Percentiles rank a stretch among this genome's conserved stretches.
Conservation (phyloP, 495 filamentous ascomycete species). For the Diplogelasinospora grovesii region DNA sequence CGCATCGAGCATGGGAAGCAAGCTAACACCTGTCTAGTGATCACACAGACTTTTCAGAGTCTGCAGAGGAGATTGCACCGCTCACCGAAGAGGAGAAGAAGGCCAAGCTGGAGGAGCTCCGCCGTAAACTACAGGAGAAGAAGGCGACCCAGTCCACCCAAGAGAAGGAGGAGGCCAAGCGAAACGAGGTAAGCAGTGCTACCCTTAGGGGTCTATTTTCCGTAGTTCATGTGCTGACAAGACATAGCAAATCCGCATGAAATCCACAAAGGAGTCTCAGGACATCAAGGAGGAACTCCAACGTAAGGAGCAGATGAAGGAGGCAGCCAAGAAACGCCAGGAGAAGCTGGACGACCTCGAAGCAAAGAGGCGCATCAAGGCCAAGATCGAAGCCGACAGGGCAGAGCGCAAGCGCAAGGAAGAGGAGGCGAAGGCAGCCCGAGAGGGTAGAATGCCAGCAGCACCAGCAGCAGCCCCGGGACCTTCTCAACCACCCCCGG, state of each 20-base stretch:
- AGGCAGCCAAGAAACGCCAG: slow-evolving; percentile 70
- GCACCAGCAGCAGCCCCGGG: slow-evolving; percentile 32
- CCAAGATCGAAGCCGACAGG: slow-evolving; percentile 87
- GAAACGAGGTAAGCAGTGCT: slow-evolving; percentile 69
- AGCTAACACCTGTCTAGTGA: slow-evolving; percentile 39
- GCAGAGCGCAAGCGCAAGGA: slow-evolving; percentile 73
- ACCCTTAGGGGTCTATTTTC: neutral
- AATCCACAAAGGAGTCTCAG: slow-evolving; percentile 71
- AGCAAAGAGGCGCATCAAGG: slow-evolving; percentile 81
- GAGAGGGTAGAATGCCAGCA: slow-evolving; percentile 60
- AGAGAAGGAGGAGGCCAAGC: slow-evolving; percentile 79
- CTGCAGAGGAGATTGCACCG: slow-evolving; percentile 81
- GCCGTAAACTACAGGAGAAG: slow-evolving; percentile 67
- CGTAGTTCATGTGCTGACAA: slow-evolving; percentile 8
- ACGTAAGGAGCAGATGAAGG: slow-evolving; percentile 84
- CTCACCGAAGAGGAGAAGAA: slow-evolving; percentile 91
- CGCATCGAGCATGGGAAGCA: neutral
- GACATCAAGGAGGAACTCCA: slow-evolving; percentile 76
- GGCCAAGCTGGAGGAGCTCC: slow-evolving; percentile 65
- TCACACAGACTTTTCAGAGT: slow-evolving; percentile 90
- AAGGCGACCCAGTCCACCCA: slow-evolving; percentile 57
- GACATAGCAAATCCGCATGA: slow-evolving; percentile 72
- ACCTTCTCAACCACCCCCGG: slow-evolving; percentile 26
- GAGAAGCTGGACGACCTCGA: slow-evolving; percentile 86
- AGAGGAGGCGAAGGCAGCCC: slow-evolving; percentile 74